Conservation (phyloP, 768 basidiomycete genomes). For the Suillus decipiens region DNA sequence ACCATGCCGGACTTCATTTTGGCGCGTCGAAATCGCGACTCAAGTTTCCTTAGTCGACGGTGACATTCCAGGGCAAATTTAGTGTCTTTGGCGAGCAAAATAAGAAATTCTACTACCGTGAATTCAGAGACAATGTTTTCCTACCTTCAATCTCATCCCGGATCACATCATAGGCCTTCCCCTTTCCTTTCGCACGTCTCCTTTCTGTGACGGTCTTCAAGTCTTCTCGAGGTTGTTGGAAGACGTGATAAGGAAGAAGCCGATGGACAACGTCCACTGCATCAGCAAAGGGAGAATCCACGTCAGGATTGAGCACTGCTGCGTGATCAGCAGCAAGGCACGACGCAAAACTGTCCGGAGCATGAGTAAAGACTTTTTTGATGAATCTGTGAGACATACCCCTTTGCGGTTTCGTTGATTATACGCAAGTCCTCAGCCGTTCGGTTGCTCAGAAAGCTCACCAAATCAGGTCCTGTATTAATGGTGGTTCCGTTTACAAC, state of each 20-base stretch:
- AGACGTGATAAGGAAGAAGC: slow-evolving; percentile 78
- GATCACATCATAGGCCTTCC: slow-evolving; percentile 51
- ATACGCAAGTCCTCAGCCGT: slow-evolving; percentile 54
- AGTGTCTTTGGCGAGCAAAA: slow-evolving; percentile 52
- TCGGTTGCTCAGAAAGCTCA: slow-evolving; percentile 36
- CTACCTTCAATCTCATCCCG: slow-evolving; percentile 55
- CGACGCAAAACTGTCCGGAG: slow-evolving; percentile 49
- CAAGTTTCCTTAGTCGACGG: slow-evolving; percentile 54
- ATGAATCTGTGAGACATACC: slow-evolving; percentile 38
- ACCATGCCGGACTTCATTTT: slow-evolving; percentile 60
- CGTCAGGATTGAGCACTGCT: slow-evolving; percentile 60
- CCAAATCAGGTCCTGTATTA: slow-evolving; percentile 28
- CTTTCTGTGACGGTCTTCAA: slow-evolving; percentile 35
- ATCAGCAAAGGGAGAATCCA: slow-evolving; percentile 68
- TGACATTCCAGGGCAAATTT: slow-evolving; percentile 69
- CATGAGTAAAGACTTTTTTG: slow-evolving; percentile 17
- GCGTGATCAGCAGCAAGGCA: slow-evolving; percentile 65
- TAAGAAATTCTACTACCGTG: not conserved
- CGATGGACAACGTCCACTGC: slow-evolving; percentile 65
- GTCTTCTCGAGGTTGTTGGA: slow-evolving; percentile 74
- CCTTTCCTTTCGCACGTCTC: slow-evolving; percentile 57
- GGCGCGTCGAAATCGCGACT: slow-evolving; percentile 57
- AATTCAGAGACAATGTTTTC: not conserved
- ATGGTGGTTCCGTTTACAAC: slow-evolving; percentile 12
- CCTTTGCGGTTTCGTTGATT: slow-evolving; percentile 46